Base-by-base conservation (phyloP, 192 early-diverging fungal species). In the Backusella morwellensis region DNA sequence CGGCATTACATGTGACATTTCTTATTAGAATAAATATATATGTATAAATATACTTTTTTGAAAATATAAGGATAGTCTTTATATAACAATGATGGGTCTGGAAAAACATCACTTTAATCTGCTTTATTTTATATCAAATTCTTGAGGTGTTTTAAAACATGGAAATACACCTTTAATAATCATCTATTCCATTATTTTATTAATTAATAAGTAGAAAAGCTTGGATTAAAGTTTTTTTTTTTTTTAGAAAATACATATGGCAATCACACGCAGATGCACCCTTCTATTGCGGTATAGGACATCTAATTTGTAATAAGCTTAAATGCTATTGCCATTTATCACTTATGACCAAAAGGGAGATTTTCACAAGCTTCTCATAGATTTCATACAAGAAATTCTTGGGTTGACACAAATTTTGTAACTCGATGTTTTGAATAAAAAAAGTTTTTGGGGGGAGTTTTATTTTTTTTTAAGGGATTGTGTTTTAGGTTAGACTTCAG, bases 1-100 rank as follows among this genome's bases (percentile, higher is more conserved):
- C 36, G 88, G 87, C 14, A 85, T 88, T 40, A 76, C 81, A 40
- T 90, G 83, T 81, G 82, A 83, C 17, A 50, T 72, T 32, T 72
- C 70, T 44, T 47, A 70, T 70, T 70, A 35, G 35, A 70, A 70
- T 70, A 40, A n/a, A 50, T n/a, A 50, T 50, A 19, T 6, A 29
- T 29, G 29, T 29, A 29, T 29, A 29, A 29, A 29, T 29, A 29
- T 50, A 15, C 4, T 14, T 15, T 50, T 50, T 50, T 50, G 19
- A 17, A 19, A 19, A 50, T 50, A 17, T 50, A 19, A 42, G 12
- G 41, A 42, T 42, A 42, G 41, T 42, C 11, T 29, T 29, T 29
- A 42, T 42, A 42, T n/a, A 50, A 15, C 4, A 50, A 9, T 7
- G 36, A 38, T 11, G 36, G 38, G 38, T 11, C 11, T 40, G 11